Conservation (phyloP, 306 rosid genomes). For the Herpetospermum pedunculosum region DNA sequence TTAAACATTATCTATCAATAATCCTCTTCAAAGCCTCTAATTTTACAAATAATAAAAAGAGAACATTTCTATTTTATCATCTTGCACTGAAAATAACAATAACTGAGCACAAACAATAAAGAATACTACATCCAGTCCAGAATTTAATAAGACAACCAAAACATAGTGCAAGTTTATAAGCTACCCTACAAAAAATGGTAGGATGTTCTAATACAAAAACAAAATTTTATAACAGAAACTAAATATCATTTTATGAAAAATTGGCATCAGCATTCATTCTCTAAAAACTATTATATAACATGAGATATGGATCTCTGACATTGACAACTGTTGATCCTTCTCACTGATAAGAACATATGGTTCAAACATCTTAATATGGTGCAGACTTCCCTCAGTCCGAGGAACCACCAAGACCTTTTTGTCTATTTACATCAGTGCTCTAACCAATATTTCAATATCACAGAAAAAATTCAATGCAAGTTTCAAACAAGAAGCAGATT, state of each 20-base stretch:
- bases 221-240: background rate
- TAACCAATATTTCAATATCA: background rate
- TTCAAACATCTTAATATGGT: background rate
- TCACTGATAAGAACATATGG: background rate
- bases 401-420: background rate
- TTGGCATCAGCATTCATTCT: background rate
- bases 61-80: too few species aligned
- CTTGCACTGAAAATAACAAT: too few species aligned
- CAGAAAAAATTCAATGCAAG: background rate
- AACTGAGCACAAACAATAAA: too few species aligned
- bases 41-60: too few species aligned
- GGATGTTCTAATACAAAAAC: too few species aligned
- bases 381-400: background rate
- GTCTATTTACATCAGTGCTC: background rate
- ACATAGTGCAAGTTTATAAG: too few species aligned
- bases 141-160: too few species aligned
- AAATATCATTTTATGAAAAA: background rate
- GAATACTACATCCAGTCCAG: too few species aligned
- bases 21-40: too few species aligned
- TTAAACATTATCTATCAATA: too few species aligned
- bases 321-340: background rate
- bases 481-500: background rate
- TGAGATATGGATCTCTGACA: background rate
- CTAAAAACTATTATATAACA: background rate
- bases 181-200: too few species aligned